Percentiles rank a stretch among this genome's conserved stretches.
These are phyloP conservation scores for Phytophthora constricta DNA, from an alignment of 352 stramenopile species.

Conservation along the genomic window DNA sequence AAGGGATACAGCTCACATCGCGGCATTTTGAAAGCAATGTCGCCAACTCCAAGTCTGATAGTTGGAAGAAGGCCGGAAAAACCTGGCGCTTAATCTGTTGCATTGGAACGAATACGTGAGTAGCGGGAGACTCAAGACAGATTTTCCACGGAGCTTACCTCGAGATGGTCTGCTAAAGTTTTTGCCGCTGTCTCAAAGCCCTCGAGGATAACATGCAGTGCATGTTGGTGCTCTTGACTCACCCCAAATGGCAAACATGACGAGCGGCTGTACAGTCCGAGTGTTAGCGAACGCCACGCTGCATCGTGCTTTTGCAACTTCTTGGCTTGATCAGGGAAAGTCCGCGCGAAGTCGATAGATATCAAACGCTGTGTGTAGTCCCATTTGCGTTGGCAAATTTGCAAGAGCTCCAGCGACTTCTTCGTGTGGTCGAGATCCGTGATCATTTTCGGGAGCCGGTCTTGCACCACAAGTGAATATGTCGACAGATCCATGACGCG, in stretches of 20 bases:
- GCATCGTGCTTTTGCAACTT: constrained; percentile 58
- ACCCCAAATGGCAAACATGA: constrained; percentile 64
- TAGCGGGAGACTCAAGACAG: background rate
- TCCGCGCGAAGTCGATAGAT: constrained; percentile 65
- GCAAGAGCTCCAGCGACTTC: constrained; percentile 58
- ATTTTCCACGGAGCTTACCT: constrained; percentile 29
- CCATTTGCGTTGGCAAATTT: constrained; percentile 71
- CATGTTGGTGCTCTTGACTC: constrained; percentile 52
- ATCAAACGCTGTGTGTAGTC: constrained; percentile 68
- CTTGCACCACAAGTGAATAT: constrained; percentile 64
- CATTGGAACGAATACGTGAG: background rate
- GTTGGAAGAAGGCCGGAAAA: constrained; percentile 68
- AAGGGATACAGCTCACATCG: constrained; percentile 56
- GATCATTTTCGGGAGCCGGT: constrained; percentile 52
- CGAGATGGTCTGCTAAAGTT: constrained; percentile 61
- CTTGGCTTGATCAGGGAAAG: constrained; percentile 67
- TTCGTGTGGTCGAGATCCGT: constrained; percentile 55
- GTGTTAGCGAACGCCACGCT: constrained; percentile 58
- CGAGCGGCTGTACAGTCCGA: constrained; percentile 50
- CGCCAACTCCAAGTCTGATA: constrained; percentile 68
- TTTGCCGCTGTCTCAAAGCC: constrained; percentile 63
- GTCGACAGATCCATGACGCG: constrained; percentile 77
- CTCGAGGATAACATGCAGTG: constrained; percentile 46
- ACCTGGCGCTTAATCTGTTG: constrained; percentile 58
- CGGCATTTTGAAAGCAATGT: constrained; percentile 54